A percentile compares a stretch with the other conserved stretches of the same genome.
These are phyloP conservation scores for Chaetomium strumarium DNA, from an alignment of 2,329 filamentous ascomycete species.

Conservation along the genomic window DNA sequence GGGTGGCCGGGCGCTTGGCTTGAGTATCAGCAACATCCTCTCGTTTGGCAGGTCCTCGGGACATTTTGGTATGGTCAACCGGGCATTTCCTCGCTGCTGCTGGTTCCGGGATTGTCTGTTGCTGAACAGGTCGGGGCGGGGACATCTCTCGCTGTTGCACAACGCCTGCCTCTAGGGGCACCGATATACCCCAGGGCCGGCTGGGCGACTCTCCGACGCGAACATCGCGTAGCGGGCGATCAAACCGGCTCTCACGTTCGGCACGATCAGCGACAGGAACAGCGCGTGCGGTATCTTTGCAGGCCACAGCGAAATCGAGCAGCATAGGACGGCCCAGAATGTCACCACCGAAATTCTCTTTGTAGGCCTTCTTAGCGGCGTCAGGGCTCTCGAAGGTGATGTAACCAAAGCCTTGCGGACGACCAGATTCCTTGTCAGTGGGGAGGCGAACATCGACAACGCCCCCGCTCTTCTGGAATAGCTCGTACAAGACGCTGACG, in stretches of 20 bases:
- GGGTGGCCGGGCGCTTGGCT: slow-evolving; percentile 20
- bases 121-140: slow-evolving; percentile 51
- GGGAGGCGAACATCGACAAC: slow-evolving; percentile 71
- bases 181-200: slow-evolving; percentile 84
- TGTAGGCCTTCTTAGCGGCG: slow-evolving; percentile 35
- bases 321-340: slow-evolving; percentile 34
- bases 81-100: slow-evolving; percentile 47
- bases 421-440: slow-evolving; percentile 71
- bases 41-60: slow-evolving; percentile 7
- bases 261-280: slow-evolving; percentile 59
- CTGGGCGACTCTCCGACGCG: slow-evolving; percentile 91
- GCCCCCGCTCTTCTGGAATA: slow-evolving; percentile 75
- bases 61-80: slow-evolving; percentile 38
- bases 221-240: slow-evolving; percentile 79
- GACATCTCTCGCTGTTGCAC: slow-evolving; percentile 42
- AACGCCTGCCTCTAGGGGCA: slow-evolving; percentile 53
- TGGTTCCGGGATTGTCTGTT: slow-evolving; percentile 27
- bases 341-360: slow-evolving; percentile 33
- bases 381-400: slow-evolving; percentile 72
- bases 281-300: slow-evolving; percentile 22
- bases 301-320: slow-evolving; percentile 35
- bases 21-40: slow-evolving; percentile 2
- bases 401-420: slow-evolving; percentile 90
- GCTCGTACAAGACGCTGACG: slow-evolving; percentile 71
- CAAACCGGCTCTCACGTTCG: slow-evolving; percentile 68